Conservation (phyloP, 2,329 filamentous ascomycete genomes). For the Exophiala sp. region DNA sequence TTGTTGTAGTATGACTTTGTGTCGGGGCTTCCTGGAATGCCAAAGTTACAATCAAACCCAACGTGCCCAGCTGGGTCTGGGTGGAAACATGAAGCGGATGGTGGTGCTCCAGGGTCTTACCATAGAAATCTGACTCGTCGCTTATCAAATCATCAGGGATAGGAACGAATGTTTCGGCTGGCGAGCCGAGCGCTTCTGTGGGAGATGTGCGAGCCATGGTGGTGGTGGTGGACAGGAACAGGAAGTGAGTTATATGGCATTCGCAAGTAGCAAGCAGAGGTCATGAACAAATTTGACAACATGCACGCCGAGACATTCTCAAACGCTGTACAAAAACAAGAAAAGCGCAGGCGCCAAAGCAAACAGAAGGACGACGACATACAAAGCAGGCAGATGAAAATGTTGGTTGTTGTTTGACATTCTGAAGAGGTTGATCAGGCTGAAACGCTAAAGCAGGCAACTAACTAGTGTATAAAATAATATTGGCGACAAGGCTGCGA, state of each 20-base stretch:
- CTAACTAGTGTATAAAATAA: too few relatives aligned
- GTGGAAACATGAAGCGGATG: too few relatives aligned
- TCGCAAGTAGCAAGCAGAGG: background rate
- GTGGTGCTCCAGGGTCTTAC: constrained; percentile 25
- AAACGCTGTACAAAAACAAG: background rate
- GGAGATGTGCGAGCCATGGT: background rate
- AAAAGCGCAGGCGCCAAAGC: background rate
- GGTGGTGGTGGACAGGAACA: background rate
- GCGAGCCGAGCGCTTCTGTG: background rate
- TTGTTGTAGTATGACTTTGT: constrained; percentile 45
- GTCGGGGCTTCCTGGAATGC: constrained; percentile 49
- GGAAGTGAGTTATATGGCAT: background rate
- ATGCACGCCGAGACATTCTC: background rate
- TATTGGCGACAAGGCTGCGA: background rate
- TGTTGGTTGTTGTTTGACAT: background rate
- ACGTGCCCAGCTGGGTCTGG: too few relatives aligned
- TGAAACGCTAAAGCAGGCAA: background rate
- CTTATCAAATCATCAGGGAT: constrained; percentile 33
- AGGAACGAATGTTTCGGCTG: background rate
- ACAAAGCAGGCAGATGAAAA: too few relatives aligned
- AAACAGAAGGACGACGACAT: too few relatives aligned
- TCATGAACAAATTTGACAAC: background rate
- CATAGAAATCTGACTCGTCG: constrained; percentile 43
- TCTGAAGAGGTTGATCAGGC: background rate
- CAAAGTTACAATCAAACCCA: too few relatives aligned